Base-by-base conservation (phyloP, 371 early-diverging fungal genomes). In the Batkoa obscura region DNA sequence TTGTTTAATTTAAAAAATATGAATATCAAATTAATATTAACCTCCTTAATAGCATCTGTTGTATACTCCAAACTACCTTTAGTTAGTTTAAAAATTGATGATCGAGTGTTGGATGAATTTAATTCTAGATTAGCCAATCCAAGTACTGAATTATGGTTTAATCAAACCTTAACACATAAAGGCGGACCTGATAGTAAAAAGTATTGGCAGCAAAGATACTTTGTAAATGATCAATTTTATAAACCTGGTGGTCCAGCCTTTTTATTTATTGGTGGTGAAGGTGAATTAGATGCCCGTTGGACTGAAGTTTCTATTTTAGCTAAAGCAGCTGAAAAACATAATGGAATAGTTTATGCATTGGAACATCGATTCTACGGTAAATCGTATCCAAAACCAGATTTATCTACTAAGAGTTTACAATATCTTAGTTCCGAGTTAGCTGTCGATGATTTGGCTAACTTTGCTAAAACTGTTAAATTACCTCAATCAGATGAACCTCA, bases 301-400 rank as follows among this genome's bases (percentile, higher is more conserved):
- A 34, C 37, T 12, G 15, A 9, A 4, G 32, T 9, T 5, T 15
- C 43, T 39, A 32, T 54, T 39, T n/a, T 54, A 2, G 12, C 3
- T 34, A 15, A 39, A 43, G 37, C 37, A 34, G 83, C 84, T 0
- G 69, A 73, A 56, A 69, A 64, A 1, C 70, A 80, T 5, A 61
- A 75, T 23, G 88, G 84, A 12, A 64, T 82, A 33, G 63, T 86
- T 2, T 63, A 84, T 10, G 74, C 74, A 1, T 65, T 87, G 64
- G 85, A 87, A 60, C 84, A 85, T 59, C 62, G 88, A 45, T 80
- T 77, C 65, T 87, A 85, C 56, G 88, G 88, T 46, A 58, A 67
- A 47, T 81, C 83, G 3, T 34, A 34, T 52, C 81, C 84, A 5
- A 61, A 10, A 43, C n/a, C n/a, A 46, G 50, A 60, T 31, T 45